These are phyloP conservation scores for Hansenula sp. DNA, from an alignment of 1,139 yeast species.

Conservation along the genomic window DNA sequence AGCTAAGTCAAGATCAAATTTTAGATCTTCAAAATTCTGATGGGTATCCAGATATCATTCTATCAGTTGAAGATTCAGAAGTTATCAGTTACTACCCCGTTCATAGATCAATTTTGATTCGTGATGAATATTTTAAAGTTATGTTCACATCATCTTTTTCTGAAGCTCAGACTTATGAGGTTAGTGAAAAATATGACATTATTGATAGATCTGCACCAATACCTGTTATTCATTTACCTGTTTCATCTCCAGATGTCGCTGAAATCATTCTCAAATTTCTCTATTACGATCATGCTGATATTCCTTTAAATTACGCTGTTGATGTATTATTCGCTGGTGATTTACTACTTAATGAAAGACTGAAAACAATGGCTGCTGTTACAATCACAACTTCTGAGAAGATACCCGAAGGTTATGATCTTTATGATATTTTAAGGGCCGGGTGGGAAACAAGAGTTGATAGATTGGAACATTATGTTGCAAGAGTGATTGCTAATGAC, in stretches of 20 bases:
- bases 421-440: conserved; percentile 54
- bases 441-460: conserved; percentile 69
- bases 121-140: conserved; percentile 62
- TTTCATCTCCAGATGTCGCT: conserved; percentile 37
- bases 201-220: conserved; percentile 16
- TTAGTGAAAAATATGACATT: conserved; percentile 11
- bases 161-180: conserved; percentile 28
- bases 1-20: conserved; percentile 8
- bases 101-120: conserved; percentile 53
- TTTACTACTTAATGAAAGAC: conserved; percentile 53
- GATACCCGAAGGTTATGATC: conserved; percentile 28
- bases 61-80: conserved; percentile 31
- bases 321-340: conserved; percentile 61
- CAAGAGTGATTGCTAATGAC: conserved; percentile 52
- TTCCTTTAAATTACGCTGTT: conserved; percentile 46
- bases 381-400: conserved; percentile 40
- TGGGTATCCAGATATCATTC: conserved; percentile 43
- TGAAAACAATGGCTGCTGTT: conserved; percentile 65
- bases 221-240: conserved; percentile 35
- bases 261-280: conserved; percentile 53
- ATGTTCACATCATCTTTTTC: conserved; percentile 52
- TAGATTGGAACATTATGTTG: conserved; percentile 59
- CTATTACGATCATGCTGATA: conserved; percentile 55
- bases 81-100: conserved; percentile 45
- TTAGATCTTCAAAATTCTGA: conserved; percentile 6